Conservation (phyloP, 148 eudicot genomes). For the Fallopia convolvulus region DNA sequence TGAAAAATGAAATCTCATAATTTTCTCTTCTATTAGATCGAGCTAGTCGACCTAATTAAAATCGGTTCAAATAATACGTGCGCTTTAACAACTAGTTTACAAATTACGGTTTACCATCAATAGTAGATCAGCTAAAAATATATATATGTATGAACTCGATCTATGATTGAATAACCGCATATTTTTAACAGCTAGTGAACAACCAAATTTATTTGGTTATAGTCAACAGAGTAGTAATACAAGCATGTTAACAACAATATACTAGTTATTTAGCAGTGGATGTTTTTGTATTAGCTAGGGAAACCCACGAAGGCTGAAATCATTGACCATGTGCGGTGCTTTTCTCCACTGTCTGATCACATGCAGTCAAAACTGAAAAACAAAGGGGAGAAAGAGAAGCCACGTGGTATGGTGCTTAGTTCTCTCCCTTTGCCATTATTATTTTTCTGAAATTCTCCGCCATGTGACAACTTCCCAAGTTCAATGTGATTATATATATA, state of each 20-base stretch:
- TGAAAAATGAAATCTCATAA: no score
- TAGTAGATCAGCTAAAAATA: no score
- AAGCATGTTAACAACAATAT: not conserved
- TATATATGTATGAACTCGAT: no score
- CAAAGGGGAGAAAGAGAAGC: not conserved
- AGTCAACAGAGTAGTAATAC: not conserved
- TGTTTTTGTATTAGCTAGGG: no score
- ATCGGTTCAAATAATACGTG: no score
- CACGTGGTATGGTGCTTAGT: not conserved
- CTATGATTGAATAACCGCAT: no score
- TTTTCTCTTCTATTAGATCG: no score
- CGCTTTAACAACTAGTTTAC: no score
- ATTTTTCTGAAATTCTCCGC: not conserved
- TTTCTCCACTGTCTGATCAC: not conserved
- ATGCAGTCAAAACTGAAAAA: not conserved
- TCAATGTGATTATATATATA: not conserved
- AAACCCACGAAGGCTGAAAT: no score
- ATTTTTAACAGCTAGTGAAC: not conserved
- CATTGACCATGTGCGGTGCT: not conserved
- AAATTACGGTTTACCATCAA: no score
- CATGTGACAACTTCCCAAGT: not conserved
- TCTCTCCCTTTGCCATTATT: not conserved
- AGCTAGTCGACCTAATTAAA: no score
- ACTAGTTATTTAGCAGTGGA: not conserved
- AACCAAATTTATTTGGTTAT: not conserved